phyloP scores from a whole-genome alignment of 2,329 filamentous ascomycete species.

The Exophiala phaeomuriformis region DNA sequence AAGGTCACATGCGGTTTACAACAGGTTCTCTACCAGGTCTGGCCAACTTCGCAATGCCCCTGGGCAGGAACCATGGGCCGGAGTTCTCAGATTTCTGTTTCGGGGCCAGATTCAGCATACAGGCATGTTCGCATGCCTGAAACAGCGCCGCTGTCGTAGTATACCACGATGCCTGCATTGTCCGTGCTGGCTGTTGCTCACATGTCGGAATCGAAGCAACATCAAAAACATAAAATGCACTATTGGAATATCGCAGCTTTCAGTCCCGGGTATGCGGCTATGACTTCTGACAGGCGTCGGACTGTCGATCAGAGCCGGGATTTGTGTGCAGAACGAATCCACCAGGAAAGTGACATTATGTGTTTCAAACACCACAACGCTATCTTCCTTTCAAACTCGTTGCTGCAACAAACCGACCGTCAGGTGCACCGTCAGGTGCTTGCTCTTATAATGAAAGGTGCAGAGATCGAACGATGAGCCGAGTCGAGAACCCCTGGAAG shows the following conservation, averaged over 20 bases:
- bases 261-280: constrained; percentile 3
- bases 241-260: not conserved
- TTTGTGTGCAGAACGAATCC: not conserved
- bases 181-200: too few species aligned
- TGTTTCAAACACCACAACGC: not conserved
- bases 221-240: not conserved
- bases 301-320: constrained; percentile 5
- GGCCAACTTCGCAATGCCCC: not conserved
- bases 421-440: not conserved
- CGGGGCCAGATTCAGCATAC: too few species aligned
- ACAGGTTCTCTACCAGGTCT: not conserved
- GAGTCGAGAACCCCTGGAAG: not conserved
- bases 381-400: too few species aligned
- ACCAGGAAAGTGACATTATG: not conserved
- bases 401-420: too few species aligned
- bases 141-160: too few species aligned
- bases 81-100: too few species aligned
- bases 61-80: too few species aligned
- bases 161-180: too few species aligned
- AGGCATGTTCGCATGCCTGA: too few species aligned
- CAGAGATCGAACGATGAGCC: not conserved
- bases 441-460: not conserved
- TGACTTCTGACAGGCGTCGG: not conserved
- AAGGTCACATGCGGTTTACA: not conserved
- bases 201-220: too few species aligned